Evolutionary conservation across 163 green algal species (phyloP).

Genomic region (Scenedesmus sp.): DNA sequence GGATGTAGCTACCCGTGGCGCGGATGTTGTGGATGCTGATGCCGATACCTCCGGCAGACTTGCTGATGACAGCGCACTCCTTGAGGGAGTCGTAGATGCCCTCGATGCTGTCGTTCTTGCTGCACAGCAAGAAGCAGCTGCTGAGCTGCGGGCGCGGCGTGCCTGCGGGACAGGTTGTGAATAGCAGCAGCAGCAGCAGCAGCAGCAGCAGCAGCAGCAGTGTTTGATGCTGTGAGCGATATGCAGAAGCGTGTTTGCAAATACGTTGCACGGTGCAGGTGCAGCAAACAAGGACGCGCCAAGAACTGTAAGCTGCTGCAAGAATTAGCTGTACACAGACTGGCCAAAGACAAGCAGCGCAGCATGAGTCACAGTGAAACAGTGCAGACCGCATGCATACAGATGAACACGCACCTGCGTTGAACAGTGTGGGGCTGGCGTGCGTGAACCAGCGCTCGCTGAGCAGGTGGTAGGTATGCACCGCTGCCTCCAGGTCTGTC

Average conservation of each 20-base stretch:
- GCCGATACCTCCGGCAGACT: conserved; percentile 89
- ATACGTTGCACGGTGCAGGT: too few relatives aligned
- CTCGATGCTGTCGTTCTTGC: conserved; percentile 92
- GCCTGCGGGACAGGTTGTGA: conserved; percentile 55
- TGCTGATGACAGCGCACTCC: conserved; percentile 98
- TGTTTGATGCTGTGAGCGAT: too few relatives aligned
- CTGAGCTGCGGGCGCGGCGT: conserved; percentile 96
- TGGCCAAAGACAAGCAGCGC: too few relatives aligned
- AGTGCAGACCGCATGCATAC: neutral
- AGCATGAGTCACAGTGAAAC: too few relatives aligned
- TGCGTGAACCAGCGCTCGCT: conserved; percentile 99
- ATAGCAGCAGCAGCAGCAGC: neutral
- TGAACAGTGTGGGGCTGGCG: conserved; percentile 99
- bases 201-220: neutral
- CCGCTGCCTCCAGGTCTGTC: conserved; percentile 83
- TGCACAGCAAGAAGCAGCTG: conserved; percentile 97
- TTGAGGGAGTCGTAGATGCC: conserved; percentile 99
- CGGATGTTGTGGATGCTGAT: conserved; percentile 97
- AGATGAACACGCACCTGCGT: conserved; percentile 62
- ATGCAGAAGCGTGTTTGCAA: too few relatives aligned
- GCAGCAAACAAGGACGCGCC: neutral
- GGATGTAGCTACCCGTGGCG: conserved; percentile 94
- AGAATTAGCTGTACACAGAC: neutral
- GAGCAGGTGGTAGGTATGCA: conserved; percentile 98
- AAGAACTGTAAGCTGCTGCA: neutral